Percentiles rank a stretch among this genome's conserved stretches.
These are phyloP conservation scores for Tetrastigma voinierianum DNA, from an alignment of 164 flowering plant species.

Conservation along the genomic window DNA sequence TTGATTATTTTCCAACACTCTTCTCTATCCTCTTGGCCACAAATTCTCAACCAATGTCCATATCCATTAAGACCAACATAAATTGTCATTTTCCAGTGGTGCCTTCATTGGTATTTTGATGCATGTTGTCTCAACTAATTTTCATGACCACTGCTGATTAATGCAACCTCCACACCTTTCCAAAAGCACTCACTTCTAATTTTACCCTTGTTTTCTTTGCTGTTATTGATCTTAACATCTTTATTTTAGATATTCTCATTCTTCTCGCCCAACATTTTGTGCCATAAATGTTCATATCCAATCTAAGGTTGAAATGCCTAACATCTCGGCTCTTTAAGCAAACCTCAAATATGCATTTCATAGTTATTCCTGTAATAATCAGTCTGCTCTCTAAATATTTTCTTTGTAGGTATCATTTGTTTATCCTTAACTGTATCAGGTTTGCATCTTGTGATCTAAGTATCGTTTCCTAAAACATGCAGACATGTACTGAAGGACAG, in stretches of 20 bases:
- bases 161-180: background rate
- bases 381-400: background rate
- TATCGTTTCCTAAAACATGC: slow-evolving; percentile 6
- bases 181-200: background rate
- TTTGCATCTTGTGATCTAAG: background rate
- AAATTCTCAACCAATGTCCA: too few relatives aligned
- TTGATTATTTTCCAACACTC: too few relatives aligned
- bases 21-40: too few relatives aligned
- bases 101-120: background rate
- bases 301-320: background rate
- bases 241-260: background rate
- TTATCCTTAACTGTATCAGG: background rate
- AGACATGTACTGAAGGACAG: slow-evolving; percentile 46
- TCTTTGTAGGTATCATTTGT: background rate
- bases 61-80: too few relatives aligned
- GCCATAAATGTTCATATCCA: background rate
- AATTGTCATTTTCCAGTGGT: too few relatives aligned
- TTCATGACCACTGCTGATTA: background rate
- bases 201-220: background rate
- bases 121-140: background rate
- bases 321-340: background rate
- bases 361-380: background rate
- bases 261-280: background rate
- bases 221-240: background rate
- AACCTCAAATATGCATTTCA: background rate